These are phyloP conservation scores for Magnaporthiopsis poae DNA, from an alignment of 2,329 filamentous ascomycete genomes.

Conservation along the genomic window DNA sequence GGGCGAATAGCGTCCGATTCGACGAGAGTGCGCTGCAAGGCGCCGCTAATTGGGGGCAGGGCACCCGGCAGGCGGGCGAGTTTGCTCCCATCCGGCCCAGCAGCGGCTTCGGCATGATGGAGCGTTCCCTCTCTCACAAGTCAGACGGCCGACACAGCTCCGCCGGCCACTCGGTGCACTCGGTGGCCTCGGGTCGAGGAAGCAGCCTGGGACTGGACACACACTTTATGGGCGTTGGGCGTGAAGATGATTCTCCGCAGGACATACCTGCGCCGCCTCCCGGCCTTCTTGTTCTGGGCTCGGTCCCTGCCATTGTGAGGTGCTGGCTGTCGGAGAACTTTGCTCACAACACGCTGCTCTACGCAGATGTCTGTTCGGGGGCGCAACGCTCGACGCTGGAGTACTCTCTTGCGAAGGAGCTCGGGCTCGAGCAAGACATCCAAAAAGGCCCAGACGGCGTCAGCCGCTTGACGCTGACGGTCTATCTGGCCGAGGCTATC, in stretches of 20 bases:
- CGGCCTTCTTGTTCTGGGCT: conserved; percentile 73
- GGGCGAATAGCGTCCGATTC: conserved; percentile 94
- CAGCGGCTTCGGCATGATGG: conserved; percentile 78
- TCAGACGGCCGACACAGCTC: conserved; percentile 93
- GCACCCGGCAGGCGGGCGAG: conserved; percentile 72
- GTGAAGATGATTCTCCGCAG: conserved; percentile 58
- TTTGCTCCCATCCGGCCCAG: conserved; percentile 67
- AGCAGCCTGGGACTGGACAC: conserved; percentile 82
- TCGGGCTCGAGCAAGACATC: conserved; percentile 60
- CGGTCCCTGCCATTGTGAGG: conserved; percentile 85
- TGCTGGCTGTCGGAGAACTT: conserved; percentile 91
- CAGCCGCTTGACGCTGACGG: conserved; percentile 62
- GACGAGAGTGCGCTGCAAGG: conserved; percentile 90
- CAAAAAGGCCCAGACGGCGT: conserved; percentile 55
- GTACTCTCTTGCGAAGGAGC: conserved; percentile 60
- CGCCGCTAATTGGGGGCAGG: conserved; percentile 65
- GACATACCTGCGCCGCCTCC: conserved; percentile 69
- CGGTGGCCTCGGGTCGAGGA: conserved; percentile 62
- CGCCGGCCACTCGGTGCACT: conserved; percentile 65
- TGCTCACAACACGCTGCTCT: conserved; percentile 78
- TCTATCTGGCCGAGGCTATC: conserved; percentile 86
- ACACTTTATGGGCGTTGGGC: conserved; percentile 48
- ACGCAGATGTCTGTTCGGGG: conserved; percentile 85
- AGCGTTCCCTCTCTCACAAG: conserved; percentile 85
- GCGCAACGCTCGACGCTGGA: conserved; percentile 82